Evolutionary conservation across 2,329 filamentous ascomycete genomes (phyloP).

Genomic region (Clonostachys rosea): DNA sequence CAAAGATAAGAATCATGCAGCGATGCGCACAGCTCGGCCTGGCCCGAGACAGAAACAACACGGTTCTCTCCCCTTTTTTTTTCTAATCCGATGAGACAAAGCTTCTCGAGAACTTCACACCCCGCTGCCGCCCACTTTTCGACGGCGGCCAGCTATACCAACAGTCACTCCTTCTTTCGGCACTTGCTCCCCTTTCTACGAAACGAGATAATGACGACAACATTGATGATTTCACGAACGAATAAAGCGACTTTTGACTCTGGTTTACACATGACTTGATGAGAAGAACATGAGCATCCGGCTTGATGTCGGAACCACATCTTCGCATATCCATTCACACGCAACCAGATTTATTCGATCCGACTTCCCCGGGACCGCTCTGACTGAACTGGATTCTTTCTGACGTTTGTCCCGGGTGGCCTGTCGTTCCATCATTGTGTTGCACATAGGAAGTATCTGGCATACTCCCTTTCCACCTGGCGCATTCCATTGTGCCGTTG

Average conservation of each 20-base stretch:
- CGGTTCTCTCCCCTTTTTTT: constrained; percentile 17
- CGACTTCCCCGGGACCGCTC: constrained; percentile 8
- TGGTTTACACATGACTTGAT: constrained; percentile 15
- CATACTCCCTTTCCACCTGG: constrained; percentile 14
- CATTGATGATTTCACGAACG: constrained; percentile 31
- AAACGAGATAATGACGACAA: constrained; percentile 36
- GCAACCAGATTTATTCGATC: constrained; percentile 19
- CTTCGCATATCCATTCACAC: constrained; percentile 17
- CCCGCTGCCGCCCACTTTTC: background rate
- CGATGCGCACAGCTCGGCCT: constrained; percentile 54
- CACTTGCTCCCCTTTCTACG: constrained; percentile 34
- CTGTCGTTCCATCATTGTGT: constrained; percentile 25
- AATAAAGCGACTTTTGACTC: constrained; percentile 12
- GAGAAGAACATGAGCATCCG: constrained; percentile 16
- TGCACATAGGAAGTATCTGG: constrained; percentile 28
- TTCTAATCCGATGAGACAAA: constrained; percentile 17
- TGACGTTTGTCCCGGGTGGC: constrained; percentile 12
- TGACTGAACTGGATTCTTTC: constrained; percentile 18
- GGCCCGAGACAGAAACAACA: constrained; percentile 43
- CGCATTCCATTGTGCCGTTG: background rate
- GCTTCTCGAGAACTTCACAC: constrained; percentile 7
- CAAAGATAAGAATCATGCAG: constrained; percentile 58
- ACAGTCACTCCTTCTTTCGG: constrained; percentile 25
- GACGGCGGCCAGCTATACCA: background rate
- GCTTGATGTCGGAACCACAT: constrained; percentile 25